Evolutionary conservation across 495 filamentous ascomycete genomes (phyloP).

Genomic region (Apodospora peruviana): DNA sequence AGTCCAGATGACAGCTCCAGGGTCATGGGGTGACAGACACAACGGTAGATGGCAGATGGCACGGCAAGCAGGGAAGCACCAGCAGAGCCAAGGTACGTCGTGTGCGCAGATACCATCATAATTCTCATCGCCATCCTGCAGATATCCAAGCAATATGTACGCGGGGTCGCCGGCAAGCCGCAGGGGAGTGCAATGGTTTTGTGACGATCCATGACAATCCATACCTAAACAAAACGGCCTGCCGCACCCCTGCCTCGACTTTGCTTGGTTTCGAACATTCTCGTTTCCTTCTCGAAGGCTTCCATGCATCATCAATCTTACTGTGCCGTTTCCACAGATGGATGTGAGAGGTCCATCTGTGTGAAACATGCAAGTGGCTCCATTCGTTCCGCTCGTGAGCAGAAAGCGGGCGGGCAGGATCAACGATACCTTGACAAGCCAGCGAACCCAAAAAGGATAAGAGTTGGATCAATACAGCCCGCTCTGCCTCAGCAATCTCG

Average conservation of each 20-base stretch:
- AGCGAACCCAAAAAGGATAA: too few species aligned
- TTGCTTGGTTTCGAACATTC: neutral
- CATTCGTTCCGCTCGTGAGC: neutral
- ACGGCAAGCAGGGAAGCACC: too few species aligned
- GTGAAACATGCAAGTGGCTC: neutral
- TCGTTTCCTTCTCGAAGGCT: constrained; percentile 1
- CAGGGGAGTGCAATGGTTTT: neutral
- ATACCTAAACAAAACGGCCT: neutral
- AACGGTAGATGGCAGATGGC: too few species aligned
- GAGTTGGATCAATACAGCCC: too few species aligned
- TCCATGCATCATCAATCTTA: constrained; percentile 3
- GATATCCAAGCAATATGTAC: neutral
- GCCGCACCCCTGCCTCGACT: constrained; percentile 1
- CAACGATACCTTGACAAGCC: too few species aligned
- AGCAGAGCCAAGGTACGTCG: too few species aligned
- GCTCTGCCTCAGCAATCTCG: neutral
- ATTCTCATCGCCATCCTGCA: too few species aligned
- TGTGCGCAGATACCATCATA: too few species aligned
- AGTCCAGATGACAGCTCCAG: neutral
- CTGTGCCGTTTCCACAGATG: neutral
- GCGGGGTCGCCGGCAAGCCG: constrained; percentile 1
- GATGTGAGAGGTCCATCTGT: neutral
- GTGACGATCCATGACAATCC: neutral
- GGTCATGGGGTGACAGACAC: too few species aligned
- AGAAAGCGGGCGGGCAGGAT: too few species aligned